These are phyloP conservation scores for Cryptosporidium sp. DNA, from an alignment of 169 alveolate species.

Conservation along the genomic window DNA sequence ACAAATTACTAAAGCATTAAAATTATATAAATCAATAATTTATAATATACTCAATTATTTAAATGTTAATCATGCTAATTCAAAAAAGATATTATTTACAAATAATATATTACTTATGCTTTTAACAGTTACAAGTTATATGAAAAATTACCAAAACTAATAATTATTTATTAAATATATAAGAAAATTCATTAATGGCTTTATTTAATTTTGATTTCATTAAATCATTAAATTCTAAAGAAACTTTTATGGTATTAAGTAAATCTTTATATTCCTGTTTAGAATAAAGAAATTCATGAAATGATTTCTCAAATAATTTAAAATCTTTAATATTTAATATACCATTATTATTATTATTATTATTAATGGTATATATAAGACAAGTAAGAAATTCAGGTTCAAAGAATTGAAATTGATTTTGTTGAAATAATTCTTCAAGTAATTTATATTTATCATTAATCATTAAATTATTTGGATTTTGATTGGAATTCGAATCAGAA, in stretches of 20 bases:
- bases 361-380: constrained; percentile 4
- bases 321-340: neutral
- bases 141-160: neutral
- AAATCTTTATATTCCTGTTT: constrained; percentile 17
- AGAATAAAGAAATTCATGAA: constrained; percentile 1
- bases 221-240: constrained; percentile 6
- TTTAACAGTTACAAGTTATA: neutral
- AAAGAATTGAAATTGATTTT: constrained; percentile 10
- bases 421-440: constrained; percentile 24
- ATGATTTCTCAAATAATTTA: neutral
- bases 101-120: constrained; percentile 22
- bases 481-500: neutral
- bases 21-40: constrained; percentile 20
- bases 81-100: constrained; percentile 7
- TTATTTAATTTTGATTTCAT: neutral
- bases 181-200: constrained; percentile 7
- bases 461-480: neutral
- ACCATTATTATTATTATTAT: neutral
- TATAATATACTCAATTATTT: constrained; percentile 26
- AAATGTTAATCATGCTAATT: neutral
- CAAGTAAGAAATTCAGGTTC: constrained; percentile 21
- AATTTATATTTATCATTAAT: constrained; percentile 10
- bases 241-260: neutral
- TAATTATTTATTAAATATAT: neutral
- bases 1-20: constrained; percentile 13